Conservation (phyloP, 495 filamentous ascomycete genomes). For the Cercophora sp. region DNA sequence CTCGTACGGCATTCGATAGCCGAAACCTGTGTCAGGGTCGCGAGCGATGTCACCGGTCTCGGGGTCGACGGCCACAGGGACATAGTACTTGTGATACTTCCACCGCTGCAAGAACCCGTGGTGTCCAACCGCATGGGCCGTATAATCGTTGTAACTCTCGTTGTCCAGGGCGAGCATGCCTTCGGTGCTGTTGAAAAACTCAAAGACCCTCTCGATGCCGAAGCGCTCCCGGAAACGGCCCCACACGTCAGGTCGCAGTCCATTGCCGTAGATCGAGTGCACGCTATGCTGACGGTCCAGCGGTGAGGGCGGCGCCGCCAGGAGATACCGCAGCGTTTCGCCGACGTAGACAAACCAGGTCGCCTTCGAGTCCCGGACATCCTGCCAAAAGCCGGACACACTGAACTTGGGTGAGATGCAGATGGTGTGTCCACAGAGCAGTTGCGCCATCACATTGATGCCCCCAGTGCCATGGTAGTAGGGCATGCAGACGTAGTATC, state of each 20-base stretch:
- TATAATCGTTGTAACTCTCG: slow-evolving; percentile 56
- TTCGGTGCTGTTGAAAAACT: slow-evolving; percentile 67
- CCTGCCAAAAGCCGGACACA: slow-evolving; percentile 68
- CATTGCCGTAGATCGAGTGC: slow-evolving; percentile 70
- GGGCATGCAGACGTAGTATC: slow-evolving; percentile 67
- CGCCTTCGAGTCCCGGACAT: slow-evolving; percentile 62
- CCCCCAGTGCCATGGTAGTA: slow-evolving; percentile 75
- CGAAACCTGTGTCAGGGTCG: slow-evolving; percentile 64
- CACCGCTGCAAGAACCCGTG: slow-evolving; percentile 59
- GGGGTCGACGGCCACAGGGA: slow-evolving; percentile 66
- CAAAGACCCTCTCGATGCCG: slow-evolving; percentile 51
- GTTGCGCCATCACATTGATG: slow-evolving; percentile 49
- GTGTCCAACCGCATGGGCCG: slow-evolving; percentile 63
- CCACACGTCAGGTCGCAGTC: slow-evolving; percentile 76
- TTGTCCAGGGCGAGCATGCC: slow-evolving; percentile 59
- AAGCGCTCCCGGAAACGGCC: slow-evolving; percentile 62
- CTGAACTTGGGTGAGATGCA: slow-evolving; percentile 70
- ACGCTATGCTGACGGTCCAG: slow-evolving; percentile 64
- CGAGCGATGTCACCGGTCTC: slow-evolving; percentile 61
- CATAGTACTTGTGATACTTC: slow-evolving; percentile 46
- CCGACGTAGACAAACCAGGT: slow-evolving; percentile 81
- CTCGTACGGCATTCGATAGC: slow-evolving; percentile 56
- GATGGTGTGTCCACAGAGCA: slow-evolving; percentile 56
- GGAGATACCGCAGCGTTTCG: slow-evolving; percentile 72
- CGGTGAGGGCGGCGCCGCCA: slow-evolving; percentile 61